Evolutionary conservation across 257 asterid species (phyloP).

Genomic region (Echium plantagineum): DNA sequence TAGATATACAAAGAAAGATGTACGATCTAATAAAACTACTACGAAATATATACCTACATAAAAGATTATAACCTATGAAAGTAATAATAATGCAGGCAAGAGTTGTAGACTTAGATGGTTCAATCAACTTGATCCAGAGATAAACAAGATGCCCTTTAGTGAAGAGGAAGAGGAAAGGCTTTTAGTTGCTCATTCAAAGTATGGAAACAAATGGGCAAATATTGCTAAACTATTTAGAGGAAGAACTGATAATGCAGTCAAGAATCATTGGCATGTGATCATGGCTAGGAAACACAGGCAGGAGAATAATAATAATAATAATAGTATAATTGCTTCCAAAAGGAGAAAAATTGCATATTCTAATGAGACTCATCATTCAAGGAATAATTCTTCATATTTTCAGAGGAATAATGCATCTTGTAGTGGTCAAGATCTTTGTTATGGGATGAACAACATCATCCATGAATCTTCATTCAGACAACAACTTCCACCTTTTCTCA

Average conservation of each 20-base stretch:
- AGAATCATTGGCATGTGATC: slow-evolving; percentile 26
- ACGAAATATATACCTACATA: no score
- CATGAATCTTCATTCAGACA: no score
- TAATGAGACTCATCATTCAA: not conserved
- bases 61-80: no score
- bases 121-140: slow-evolving; percentile 22
- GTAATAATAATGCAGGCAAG: slow-evolving; percentile 13
- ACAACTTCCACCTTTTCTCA: no score
- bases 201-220: slow-evolving; percentile 25
- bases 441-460: no score
- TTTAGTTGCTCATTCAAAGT: slow-evolving; percentile 14
- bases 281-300: slow-evolving; percentile 21
- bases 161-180: slow-evolving; percentile 22
- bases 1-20: no score
- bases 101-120: slow-evolving; percentile 27
- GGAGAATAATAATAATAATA: slow-evolving; percentile 1
- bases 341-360: slow-evolving; percentile 15
- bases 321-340: slow-evolving; percentile 5
- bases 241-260: slow-evolving; percentile 20
- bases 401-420: no score
- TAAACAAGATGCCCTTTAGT: slow-evolving; percentile 14
- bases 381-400: not conserved
- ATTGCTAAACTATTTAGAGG: slow-evolving; percentile 20
- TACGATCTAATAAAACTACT: no score
- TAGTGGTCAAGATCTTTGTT: no score